Base-by-base conservation (phyloP, 495 filamentous ascomycete genomes). In the Friedmanniomyces simplex region DNA sequence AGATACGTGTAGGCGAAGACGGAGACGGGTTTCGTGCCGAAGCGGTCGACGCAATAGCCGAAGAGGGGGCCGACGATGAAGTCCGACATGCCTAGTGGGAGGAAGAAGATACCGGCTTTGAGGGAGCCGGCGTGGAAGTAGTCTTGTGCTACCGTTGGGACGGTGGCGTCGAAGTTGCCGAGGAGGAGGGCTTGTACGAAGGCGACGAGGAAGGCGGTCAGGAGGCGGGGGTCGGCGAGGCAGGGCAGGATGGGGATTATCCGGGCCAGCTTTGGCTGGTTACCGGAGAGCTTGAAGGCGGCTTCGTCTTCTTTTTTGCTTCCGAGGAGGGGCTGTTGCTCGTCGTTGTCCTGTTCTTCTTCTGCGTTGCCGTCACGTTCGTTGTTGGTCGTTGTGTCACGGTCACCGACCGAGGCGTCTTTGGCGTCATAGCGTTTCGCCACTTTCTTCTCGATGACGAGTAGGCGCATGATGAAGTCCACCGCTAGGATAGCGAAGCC, bases 381-480 rank as follows among this genome's bases (percentile, higher is more conserved):
- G 20, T 59, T n/a, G 14, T 61, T 24, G 5, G 54, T 25, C 4
- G 63, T 45, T 1, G 57, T 59, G 10, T 57, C 30, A n/a, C n/a
- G 51, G n/a, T 57, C 52, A 43, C 47, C 43, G 24, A 20, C 54
- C 11, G 21, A 21, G 20, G 54, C 16, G 46, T 61, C 63, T 7
- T 58, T 28, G 11, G 30, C 50, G 18, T 56, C 63, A 57, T 72
- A 72, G 37, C 53, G 57, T 5, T 37, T 34, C 11, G 71, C 70
- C 8, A 70, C 62, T 53, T 78, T 80, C 71, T 86, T 86, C 67
- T 86, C 84, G 42, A 87, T 74, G 53, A 86, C 70, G 0, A 78
- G 65, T 2, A 84, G 56, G 7, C 84, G 75, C 78, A 85, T 79
- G n/a, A 77, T 34, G 56, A 86, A 77, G 70, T 88, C 84, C 11